These are phyloP conservation scores for Metschnikowia koreensis DNA, from an alignment of 805 yeast species.

Conservation along the genomic window DNA sequence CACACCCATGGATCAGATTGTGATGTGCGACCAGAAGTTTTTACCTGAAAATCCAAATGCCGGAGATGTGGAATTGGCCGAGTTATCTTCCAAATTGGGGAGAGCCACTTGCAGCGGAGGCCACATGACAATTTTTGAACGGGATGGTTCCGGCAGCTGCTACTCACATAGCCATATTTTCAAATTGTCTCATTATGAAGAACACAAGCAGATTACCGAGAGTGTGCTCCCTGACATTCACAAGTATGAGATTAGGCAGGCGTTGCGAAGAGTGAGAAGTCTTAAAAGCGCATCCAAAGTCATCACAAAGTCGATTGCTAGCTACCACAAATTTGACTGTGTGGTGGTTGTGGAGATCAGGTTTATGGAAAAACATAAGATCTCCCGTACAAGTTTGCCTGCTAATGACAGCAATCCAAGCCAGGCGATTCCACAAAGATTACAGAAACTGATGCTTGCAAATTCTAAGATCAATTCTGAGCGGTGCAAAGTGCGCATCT, in stretches of 20 bases:
- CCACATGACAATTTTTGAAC: constrained; percentile 49
- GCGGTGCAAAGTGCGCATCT: constrained; percentile 34
- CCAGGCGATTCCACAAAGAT: constrained; percentile 12
- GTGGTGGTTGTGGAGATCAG: constrained; percentile 53
- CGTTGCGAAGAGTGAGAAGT: constrained; percentile 34
- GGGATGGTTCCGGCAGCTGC: constrained; percentile 65
- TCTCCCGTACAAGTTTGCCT: constrained; percentile 1
- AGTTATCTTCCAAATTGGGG: constrained; percentile 42
- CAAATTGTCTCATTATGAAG: constrained; percentile 32
- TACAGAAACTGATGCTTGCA: constrained; percentile 6
- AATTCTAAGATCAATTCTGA: constrained; percentile 4
- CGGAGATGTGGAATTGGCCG: constrained; percentile 28
- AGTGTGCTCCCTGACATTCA: constrained; percentile 1
- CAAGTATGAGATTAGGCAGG: constrained; percentile 19
- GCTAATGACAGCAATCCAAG: neutral
- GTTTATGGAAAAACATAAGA: constrained; percentile 42
- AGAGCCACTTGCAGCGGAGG: constrained; percentile 53
- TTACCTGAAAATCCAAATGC: constrained; percentile 11
- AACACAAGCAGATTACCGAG: constrained; percentile 4
- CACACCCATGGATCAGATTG: constrained; percentile 26
- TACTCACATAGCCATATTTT: constrained; percentile 50
- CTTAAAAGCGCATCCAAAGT: constrained; percentile 43
- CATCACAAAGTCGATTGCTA: constrained; percentile 38
- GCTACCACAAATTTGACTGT: constrained; percentile 37
- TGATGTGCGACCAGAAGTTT: constrained; percentile 3